phyloP scores from a whole-genome alignment of 2,329 filamentous ascomycete species.

The Colletotrichum phormii region DNA sequence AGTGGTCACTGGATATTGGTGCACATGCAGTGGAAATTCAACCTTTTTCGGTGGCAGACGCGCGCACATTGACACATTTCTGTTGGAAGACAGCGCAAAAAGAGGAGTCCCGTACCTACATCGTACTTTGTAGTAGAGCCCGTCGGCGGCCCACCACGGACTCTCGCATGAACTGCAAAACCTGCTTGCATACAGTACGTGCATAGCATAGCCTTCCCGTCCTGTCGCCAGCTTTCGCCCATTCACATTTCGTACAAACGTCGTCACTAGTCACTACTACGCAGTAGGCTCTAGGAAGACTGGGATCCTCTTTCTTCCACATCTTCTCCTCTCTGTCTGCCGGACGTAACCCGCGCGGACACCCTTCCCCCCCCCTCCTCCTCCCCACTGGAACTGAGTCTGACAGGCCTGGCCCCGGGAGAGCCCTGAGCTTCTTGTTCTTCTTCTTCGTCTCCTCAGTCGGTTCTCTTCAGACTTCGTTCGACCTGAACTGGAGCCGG shows the following conservation, averaged over 20 bases:
- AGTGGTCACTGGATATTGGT: not conserved
- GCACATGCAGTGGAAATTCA: not conserved
- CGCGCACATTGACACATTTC: constrained; percentile 4
- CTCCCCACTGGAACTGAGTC: constrained; percentile 15
- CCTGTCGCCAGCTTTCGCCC: constrained; percentile 18
- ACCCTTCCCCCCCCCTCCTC: not conserved
- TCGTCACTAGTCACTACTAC: constrained; percentile 12
- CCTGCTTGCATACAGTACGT: constrained; percentile 35
- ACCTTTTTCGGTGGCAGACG: not conserved
- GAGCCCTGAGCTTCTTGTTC: constrained; percentile 3
- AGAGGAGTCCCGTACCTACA: not conserved
- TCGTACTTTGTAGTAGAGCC: not conserved
- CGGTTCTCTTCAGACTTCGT: not conserved
- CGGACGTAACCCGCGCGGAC: constrained; percentile 31
- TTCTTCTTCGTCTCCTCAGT: not conserved
- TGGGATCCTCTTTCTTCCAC: not conserved
- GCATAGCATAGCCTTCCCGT: constrained; percentile 29
- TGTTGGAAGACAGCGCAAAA: constrained; percentile 1
- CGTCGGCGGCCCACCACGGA: constrained; percentile 13
- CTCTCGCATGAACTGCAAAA: constrained; percentile 37
- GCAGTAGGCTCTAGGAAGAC: not conserved
- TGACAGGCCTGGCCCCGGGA: constrained; percentile 32
- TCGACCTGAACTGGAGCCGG: constrained; percentile 15
- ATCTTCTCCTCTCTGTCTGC: constrained; percentile 9
- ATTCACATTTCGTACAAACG: constrained; percentile 34